Percentiles rank a stretch among this genome's conserved stretches.
Evolutionary conservation across 2,329 filamentous ascomycete species (phyloP).

Genomic region (Tolypocladium album): DNA sequence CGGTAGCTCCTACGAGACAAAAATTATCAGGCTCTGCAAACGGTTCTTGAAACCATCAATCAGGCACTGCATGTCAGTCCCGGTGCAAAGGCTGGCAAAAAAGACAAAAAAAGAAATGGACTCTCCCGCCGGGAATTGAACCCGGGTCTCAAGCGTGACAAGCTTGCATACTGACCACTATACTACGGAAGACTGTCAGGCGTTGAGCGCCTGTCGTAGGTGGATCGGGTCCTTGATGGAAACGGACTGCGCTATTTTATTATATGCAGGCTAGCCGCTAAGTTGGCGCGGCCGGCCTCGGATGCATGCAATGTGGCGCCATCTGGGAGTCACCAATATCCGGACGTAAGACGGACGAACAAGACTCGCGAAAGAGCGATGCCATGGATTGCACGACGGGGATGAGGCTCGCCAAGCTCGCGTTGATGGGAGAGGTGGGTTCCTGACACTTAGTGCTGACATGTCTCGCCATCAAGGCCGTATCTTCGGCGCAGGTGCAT

Average conservation of each 20-base stretch:
- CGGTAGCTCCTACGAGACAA: too few relatives aligned
- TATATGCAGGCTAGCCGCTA: not conserved
- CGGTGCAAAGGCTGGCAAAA: not conserved
- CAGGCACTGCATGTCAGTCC: too few relatives aligned
- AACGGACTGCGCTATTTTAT: not conserved
- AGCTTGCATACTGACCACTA: conserved; percentile 8
- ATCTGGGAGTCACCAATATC: not conserved
- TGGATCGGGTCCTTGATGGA: conserved; percentile 5
- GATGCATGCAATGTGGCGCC: not conserved
- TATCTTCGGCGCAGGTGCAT: not conserved
- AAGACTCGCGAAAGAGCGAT: not conserved
- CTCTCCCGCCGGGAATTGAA: conserved; percentile 7
- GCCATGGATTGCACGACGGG: not conserved
- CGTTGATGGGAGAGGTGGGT: not conserved
- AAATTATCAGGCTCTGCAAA: too few relatives aligned
- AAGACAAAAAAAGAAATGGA: not conserved
- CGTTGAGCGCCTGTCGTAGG: conserved; percentile 8
- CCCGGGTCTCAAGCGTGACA: conserved; percentile 5
- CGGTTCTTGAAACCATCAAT: too few relatives aligned
- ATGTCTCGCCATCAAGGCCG: not conserved
- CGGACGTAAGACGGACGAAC: not conserved
- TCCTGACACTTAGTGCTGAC: not conserved
- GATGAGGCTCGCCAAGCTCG: not conserved
- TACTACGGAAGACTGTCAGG: conserved; percentile 8
- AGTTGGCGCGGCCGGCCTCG: not conserved